Evolutionary conservation across 345 rosid species (phyloP).

Genomic region (Eucalyptus tenuipes): DNA sequence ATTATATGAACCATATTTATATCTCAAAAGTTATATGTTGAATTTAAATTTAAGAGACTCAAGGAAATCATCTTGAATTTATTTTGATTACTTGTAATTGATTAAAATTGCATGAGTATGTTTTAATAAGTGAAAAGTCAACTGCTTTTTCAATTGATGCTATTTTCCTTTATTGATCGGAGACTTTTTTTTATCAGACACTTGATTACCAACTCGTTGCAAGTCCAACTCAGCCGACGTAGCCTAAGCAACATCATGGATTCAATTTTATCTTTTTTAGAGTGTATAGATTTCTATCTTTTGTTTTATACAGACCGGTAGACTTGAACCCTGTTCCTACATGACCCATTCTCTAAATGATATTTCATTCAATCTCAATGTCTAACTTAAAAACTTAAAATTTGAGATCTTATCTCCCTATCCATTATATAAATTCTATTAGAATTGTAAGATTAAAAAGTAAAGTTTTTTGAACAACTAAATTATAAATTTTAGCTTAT

Average conservation of each 20-base stretch:
- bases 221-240: background rate
- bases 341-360: background rate
- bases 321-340: no score
- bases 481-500: background rate
- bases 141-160: background rate
- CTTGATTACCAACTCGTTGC: no score
- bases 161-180: background rate
- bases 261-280: background rate
- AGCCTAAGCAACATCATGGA: background rate
- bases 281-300: background rate
- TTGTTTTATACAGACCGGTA: no score
- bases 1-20: background rate
- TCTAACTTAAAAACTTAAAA: background rate
- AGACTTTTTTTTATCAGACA: fast-evolving
- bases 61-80: background rate
- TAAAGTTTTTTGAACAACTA: background rate
- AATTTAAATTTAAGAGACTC: no score
- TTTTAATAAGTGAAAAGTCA: background rate
- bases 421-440: background rate
- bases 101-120: background rate
- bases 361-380: background rate
- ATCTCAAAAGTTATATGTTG: background rate
- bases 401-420: background rate
- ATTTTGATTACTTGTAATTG: background rate
- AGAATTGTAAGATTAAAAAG: background rate